Base-by-base conservation (phyloP, 305 asterid species). In the Andrographis paniculata region DNA sequence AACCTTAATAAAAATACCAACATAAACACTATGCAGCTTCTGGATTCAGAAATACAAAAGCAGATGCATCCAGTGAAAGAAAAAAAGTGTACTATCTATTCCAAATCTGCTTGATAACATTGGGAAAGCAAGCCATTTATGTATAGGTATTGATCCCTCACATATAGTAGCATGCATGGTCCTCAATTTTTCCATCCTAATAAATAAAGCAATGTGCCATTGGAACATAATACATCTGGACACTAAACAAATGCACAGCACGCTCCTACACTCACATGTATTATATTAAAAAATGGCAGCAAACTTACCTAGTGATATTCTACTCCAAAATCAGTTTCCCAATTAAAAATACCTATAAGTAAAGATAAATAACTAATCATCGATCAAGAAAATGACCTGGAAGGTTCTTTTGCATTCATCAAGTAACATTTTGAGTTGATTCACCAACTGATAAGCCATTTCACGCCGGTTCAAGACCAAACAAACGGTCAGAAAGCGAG, bases 341-440 rank as follows among this genome's bases (percentile, higher is more conserved):
- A 11, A 22, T 21, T 20, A n/a, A 47, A 17, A 19, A 20, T 30
- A 21, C 39, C 35, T 17, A 39, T 20, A 27, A 21, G 39, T 14
- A 27, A 13, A 48, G 4, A 21, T 30, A 15, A 54, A 35, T n/a
- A 20, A 24, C 14, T 6, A 52, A 44, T 17, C 17, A 45, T 37
- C 48, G 35, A 19, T 28, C 23, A 42, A 39, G 71, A 53, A 59
- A 55, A 47, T 55, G 43, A 85, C 98, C 95, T 78, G 95, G 74
- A 85, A 89, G 36, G 81, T 64, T 62, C 91, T 66, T 74, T 78
- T 89, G 82, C 94, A 89, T 57, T 89, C 98, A 55, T 89, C 98
- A 50, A 89, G 91, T 70, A 82, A 66, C 84, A 85, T 66, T 60
- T 78, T 85, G 48, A 89, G 91, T 70, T 76, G 93, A 83, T 89